Base-by-base conservation (phyloP, 257 asterid genomes). In the Penstemon newberryi region DNA sequence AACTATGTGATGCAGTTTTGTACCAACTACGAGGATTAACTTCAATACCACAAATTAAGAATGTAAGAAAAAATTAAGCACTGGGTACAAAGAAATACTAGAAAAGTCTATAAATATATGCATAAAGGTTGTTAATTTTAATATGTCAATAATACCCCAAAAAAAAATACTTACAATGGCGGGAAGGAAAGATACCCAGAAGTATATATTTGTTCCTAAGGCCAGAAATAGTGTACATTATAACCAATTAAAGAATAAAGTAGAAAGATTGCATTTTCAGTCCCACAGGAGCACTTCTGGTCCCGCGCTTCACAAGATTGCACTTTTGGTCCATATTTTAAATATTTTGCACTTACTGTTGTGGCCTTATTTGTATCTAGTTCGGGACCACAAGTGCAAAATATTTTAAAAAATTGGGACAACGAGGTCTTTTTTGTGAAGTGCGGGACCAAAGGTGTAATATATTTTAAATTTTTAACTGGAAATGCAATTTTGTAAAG, bases 111-210 rank as follows among this genome's bases (percentile, higher is more conserved):
- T 57, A 63, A 45, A 68, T 12, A 55, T 54, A 19, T 54, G 7
- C 4, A 38, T 54, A 19, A 56, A 7, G 15, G 46, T 5, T 43
- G 10, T 3, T 9, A 40, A 15, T 42, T 47, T 44, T 49, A 39
- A 7, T 37, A 25, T 0, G 7, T 67, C 7, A 25, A 57, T 33
- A 60, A 72, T 40, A 52, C n/a, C 67, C 33, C 51, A 60, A 15
- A 41, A 19, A 45, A 25, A 15, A 53, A 68, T 54, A 71, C 98
- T 81, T 75, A 93, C 98, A 39, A 84, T 70, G 39, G 91, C 73
- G 1, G 96, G 98, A 67, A 81, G 76, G 84, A 88, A 88, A 59
- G 98, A 93, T 63, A 88, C 65, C 98, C 98, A 93, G 79, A 90
- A 87, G 84, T 93, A 93, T 68, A 90, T 69, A 78, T 93, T 85